Evolutionary conservation across 768 basidiomycete genomes (phyloP), one percentile per base, ranked within the genome.

Genomic region (Coprinellus aureogranulatus): DNA sequence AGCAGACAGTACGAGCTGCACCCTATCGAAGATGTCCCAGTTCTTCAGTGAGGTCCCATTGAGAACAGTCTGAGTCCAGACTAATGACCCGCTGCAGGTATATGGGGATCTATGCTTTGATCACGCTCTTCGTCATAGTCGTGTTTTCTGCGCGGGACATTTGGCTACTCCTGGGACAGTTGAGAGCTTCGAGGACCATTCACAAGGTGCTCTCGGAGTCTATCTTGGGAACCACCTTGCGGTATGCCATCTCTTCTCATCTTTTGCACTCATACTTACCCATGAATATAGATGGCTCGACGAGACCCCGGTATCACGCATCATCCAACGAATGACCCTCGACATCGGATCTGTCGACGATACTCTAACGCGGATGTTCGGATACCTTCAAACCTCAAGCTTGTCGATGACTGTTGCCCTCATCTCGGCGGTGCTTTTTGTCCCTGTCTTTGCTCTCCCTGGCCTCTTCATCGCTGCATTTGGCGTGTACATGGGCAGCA

Each of bases 271-370:
- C 68, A 64, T 44, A 8, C 41, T 22, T 18, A 44, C 41, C n/a
- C n/a, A n/a, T 25, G n/a, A 44, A 22, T 6, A 22, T 22, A 81
- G 86, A 66, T 87, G 73, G 74, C 74, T 81, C 28, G 76, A 77
- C 59, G 70, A 74, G 34, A 81, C 79, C 1, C 77, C 79, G 10
- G 68, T 71, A 1, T 73, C 76, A 23, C 81, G 88, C 4, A 81
- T 90, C 51, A 82, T 88, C 42, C 73, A 85, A 28, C 78, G 87
- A 51, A 84, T 83, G 66, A 89, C 87, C 1, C 82, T 86, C 54
- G 88, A 89, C 64, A 86, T 88, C 23, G 72, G 81, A 45, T 65
- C 71, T 57, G 75, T 92, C 40, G 90, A 92, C 65, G 66, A 70
- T 2, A 59, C 68, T 0, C 62, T 80, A 12, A 54, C 72, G 1